Evolutionary conservation across 2,329 filamentous ascomycete genomes (phyloP).

Genomic region (Hypoxylon sp.): DNA sequence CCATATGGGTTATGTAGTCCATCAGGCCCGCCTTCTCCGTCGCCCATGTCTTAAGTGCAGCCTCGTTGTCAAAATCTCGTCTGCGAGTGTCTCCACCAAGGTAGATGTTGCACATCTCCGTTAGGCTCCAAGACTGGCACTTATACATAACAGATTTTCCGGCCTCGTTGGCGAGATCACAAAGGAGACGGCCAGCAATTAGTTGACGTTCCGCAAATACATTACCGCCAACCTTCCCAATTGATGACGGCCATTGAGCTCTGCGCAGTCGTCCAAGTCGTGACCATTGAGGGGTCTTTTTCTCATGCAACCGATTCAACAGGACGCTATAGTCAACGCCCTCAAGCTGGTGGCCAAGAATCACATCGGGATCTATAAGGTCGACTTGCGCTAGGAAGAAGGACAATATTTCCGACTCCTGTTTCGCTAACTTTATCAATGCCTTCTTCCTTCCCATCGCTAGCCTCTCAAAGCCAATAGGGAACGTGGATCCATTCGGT

Average conservation of each 20-base stretch:
- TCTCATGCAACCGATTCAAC: constrained; percentile 87
- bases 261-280: constrained; percentile 89
- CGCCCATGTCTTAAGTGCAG: constrained; percentile 88
- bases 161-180: constrained; percentile 95
- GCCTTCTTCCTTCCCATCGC: constrained; percentile 80
- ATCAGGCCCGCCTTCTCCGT: constrained; percentile 86
- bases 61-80: constrained; percentile 90
- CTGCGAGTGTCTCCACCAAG: constrained; percentile 80
- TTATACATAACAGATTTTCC: constrained; percentile 98
- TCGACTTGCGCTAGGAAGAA: constrained; percentile 93
- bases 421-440: constrained; percentile 84
- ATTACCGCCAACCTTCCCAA: constrained; percentile 87
- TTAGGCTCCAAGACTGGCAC: constrained; percentile 97
- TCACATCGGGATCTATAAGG: constrained; percentile 90
- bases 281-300: constrained; percentile 95
- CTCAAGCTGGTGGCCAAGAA: constrained; percentile 95
- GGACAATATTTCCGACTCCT: constrained; percentile 86
- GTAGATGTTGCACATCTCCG: constrained; percentile 96
- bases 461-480: constrained; percentile 87
- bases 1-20: constrained; percentile 94
- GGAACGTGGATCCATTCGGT: constrained; percentile 82
- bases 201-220: constrained; percentile 95
- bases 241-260: constrained; percentile 86
- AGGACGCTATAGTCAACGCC: constrained; percentile 96
- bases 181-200: constrained; percentile 89